phyloP scores from a whole-genome alignment of 352 stramenopile species.

The Phytophthora citrophthora region DNA sequence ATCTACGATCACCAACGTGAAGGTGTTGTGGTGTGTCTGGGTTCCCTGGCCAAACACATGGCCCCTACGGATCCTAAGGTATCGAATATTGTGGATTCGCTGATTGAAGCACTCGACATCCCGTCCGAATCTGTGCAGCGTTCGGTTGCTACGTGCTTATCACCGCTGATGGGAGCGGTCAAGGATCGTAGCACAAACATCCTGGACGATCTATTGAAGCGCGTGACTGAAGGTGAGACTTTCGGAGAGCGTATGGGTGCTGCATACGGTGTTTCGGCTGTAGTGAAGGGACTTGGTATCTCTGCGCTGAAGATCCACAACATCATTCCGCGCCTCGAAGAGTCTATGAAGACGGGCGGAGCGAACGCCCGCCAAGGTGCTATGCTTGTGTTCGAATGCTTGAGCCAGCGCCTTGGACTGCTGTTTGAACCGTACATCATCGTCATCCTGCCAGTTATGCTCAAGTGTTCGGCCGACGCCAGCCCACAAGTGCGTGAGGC shows the following conservation, averaged over 20 bases:
- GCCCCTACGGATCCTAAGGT: slow-evolving; percentile 90
- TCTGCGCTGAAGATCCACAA: slow-evolving; percentile 97
- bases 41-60: slow-evolving; percentile 91
- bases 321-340: slow-evolving; percentile 93
- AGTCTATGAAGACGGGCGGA: slow-evolving; percentile 79
- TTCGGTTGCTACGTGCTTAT: slow-evolving; percentile 91
- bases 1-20: slow-evolving; percentile 91
- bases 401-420: slow-evolving; percentile 96
- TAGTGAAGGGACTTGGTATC: slow-evolving; percentile 99
- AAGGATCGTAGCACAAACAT: slow-evolving; percentile 79
- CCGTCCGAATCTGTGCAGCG: slow-evolving; percentile 94
- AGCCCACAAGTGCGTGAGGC: slow-evolving; percentile 97
- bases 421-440: slow-evolving; percentile 99
- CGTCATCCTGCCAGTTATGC: slow-evolving; percentile 97
- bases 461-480: slow-evolving; percentile 98
- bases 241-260: slow-evolving; percentile 93
- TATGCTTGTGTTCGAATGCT: slow-evolving; percentile 98
- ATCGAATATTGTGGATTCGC: slow-evolving; percentile 83
- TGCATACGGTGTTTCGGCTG: slow-evolving; percentile 97
- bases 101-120: slow-evolving; percentile 90
- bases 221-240: slow-evolving; percentile 76
- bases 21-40: slow-evolving; percentile 91
- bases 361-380: slow-evolving; percentile 90
- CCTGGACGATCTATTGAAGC: slow-evolving; percentile 76
- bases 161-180: slow-evolving; percentile 86